Evolutionary conservation across 805 yeast species (phyloP).

Genomic region (Sungouiozyma intestinalis): DNA sequence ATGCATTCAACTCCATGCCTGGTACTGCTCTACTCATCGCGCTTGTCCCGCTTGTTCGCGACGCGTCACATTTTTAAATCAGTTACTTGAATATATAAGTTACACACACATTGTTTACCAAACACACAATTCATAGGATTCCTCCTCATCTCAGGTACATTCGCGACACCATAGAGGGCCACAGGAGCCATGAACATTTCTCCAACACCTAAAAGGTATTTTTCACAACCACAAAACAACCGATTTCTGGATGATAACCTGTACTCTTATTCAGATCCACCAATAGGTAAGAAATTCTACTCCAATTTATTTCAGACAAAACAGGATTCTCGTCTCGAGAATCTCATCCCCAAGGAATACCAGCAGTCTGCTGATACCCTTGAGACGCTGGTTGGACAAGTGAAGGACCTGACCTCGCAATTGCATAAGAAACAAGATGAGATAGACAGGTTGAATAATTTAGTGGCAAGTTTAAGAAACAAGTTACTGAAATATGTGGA

Average conservation of each 20-base stretch:
- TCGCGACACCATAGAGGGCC: too few relatives aligned
- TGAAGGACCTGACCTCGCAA: slow-evolving; percentile 28
- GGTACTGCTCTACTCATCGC: too few relatives aligned
- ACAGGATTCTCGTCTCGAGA: slow-evolving; percentile 8
- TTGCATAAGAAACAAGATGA: slow-evolving; percentile 21
- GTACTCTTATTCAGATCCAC: slow-evolving; percentile 5
- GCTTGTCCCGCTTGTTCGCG: too few relatives aligned
- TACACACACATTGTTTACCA: too few relatives aligned
- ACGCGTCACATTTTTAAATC: neutral
- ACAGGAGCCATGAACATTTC: slow-evolving; percentile 18
- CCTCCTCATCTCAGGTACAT: too few relatives aligned
- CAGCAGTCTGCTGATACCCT: slow-evolving; percentile 29
- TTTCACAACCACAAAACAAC: slow-evolving; percentile 3
- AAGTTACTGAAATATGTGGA: slow-evolving; percentile 30
- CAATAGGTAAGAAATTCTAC: slow-evolving; percentile 1
- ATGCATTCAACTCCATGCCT: neutral
- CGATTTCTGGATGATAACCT: neutral
- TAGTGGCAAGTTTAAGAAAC: slow-evolving; percentile 27
- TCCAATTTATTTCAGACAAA: neutral
- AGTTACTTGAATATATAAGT: too few relatives aligned
- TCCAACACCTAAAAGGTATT: slow-evolving; percentile 25
- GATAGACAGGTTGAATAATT: slow-evolving; percentile 18
- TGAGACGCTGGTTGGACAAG: slow-evolving; percentile 30
- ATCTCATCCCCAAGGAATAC: slow-evolving; percentile 27
- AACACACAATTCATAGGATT: too few relatives aligned